Percentiles rank a stretch among this genome's conserved stretches.
These are phyloP conservation scores for Hanseniaspora vineae DNA, from an alignment of 805 yeast species.

Conservation along the genomic window DNA sequence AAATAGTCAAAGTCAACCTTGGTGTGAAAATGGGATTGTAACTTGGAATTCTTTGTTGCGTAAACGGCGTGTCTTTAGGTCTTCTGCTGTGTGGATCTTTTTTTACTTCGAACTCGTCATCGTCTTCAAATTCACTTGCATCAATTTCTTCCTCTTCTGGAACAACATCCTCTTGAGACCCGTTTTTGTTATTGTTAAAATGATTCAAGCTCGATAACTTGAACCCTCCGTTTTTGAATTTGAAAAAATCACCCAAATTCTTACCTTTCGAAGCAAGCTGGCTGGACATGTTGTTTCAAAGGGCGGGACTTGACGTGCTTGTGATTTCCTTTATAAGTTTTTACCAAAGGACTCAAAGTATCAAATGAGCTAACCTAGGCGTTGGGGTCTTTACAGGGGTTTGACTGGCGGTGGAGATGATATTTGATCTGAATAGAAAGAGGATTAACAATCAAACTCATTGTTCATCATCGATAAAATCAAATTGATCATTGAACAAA, in stretches of 20 bases:
- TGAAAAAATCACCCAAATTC: not conserved
- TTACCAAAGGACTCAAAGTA: too few relatives aligned
- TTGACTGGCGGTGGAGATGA: too few relatives aligned
- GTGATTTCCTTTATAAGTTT: too few relatives aligned
- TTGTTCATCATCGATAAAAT: too few relatives aligned
- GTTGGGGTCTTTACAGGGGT: too few relatives aligned
- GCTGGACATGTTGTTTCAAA: not conserved
- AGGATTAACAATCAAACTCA: too few relatives aligned
- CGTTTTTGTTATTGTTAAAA: not conserved
- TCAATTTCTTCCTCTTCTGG: constrained; percentile 21
- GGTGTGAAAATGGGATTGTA: constrained; percentile 82
- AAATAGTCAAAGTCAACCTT: constrained; percentile 71
- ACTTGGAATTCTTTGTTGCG: constrained; percentile 50
- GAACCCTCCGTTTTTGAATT: not conserved
- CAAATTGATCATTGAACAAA: too few relatives aligned
- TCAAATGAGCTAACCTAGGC: too few relatives aligned
- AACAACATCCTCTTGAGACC: not conserved
- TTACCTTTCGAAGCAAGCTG: not conserved
- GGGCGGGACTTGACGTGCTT: too few relatives aligned
- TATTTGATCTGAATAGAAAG: too few relatives aligned
- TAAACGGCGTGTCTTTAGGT: constrained; percentile 63
- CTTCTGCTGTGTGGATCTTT: constrained; percentile 39
- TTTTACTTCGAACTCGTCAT: constrained; percentile 26
- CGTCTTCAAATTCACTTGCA: constrained; percentile 27
- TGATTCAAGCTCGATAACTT: not conserved